These are phyloP conservation scores for Nitzschia palea DNA, from an alignment of 108 stramenopile genomes.

Conservation along the genomic window DNA sequence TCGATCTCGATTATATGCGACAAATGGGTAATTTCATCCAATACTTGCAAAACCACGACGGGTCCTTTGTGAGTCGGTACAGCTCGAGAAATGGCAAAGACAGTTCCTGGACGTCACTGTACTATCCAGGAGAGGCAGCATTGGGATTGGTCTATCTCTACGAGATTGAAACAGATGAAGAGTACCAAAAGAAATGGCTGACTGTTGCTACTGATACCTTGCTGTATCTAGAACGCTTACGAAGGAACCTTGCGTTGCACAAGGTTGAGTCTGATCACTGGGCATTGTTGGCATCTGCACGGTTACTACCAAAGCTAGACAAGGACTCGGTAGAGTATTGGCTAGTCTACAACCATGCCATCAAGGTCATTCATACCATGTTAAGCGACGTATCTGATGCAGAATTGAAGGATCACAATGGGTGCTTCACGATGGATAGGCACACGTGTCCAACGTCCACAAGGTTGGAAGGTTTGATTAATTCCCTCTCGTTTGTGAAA, in stretches of 20 bases:
- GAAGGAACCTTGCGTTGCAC: slow-evolving; percentile 7
- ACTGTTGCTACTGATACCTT: slow-evolving; percentile 19
- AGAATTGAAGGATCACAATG: slow-evolving; percentile 13
- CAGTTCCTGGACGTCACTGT: slow-evolving; percentile 16
- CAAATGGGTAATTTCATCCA: slow-evolving; percentile 27
- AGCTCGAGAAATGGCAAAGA: slow-evolving; percentile 12
- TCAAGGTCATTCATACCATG: slow-evolving; percentile 22
- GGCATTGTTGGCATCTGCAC: slow-evolving; percentile 28
- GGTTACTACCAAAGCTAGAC: slow-evolving; percentile 21
- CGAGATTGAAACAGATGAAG: slow-evolving; percentile 16
- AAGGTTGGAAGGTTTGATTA: slow-evolving; percentile 31
- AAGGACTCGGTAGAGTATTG: slow-evolving; percentile 14
- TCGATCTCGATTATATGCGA: slow-evolving; percentile 12
- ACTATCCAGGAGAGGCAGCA: slow-evolving; percentile 42
- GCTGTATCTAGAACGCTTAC: slow-evolving; percentile 23
- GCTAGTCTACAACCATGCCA: slow-evolving; percentile 32
- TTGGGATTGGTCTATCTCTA: slow-evolving; percentile 24
- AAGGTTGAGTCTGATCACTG: slow-evolving; percentile 41
- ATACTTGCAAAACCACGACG: slow-evolving; percentile 29
- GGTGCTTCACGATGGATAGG: slow-evolving; percentile 27
- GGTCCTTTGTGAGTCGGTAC: slow-evolving; percentile 18
- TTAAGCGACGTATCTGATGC: background rate
- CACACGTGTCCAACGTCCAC: slow-evolving; percentile 39
- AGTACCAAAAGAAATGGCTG: slow-evolving; percentile 23
- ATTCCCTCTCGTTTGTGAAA: slow-evolving; percentile 27